Evolutionary conservation across 1,139 yeast species (phyloP).

Genomic region (Candida sojae): DNA sequence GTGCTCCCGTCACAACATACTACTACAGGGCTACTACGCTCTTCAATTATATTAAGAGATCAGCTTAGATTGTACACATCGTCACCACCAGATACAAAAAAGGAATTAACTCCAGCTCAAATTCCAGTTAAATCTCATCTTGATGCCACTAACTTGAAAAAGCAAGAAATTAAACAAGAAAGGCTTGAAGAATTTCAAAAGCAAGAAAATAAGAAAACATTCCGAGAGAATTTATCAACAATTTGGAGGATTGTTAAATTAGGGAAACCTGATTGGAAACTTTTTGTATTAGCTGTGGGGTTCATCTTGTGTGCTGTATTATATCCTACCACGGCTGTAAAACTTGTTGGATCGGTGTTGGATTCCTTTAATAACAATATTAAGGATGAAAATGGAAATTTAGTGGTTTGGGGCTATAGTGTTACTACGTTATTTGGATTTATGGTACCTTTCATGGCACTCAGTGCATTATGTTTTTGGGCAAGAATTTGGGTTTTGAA

Average conservation of each 20-base stretch:
- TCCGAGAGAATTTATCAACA: conserved; percentile 37
- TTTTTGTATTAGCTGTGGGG: conserved; percentile 42
- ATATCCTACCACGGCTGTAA: conserved; percentile 48
- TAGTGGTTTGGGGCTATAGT: conserved; percentile 49
- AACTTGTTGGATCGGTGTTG: conserved; percentile 48
- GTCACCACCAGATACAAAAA: not conserved
- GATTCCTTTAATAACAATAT: conserved; percentile 43
- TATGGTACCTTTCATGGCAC: conserved; percentile 50
- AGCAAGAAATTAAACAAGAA: conserved; percentile 33
- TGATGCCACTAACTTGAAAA: conserved; percentile 27
- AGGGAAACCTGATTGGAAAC: conserved; percentile 43
- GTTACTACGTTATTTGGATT: conserved; percentile 42
- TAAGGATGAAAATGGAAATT: conserved; percentile 41
- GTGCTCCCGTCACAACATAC: not conserved
- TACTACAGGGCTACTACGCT: not conserved
- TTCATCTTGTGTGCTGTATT: conserved; percentile 49
- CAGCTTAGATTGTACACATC: not conserved
- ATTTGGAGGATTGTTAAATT: conserved; percentile 38
- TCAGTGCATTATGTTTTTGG: conserved; percentile 51
- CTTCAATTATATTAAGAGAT: not conserved
- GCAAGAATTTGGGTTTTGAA: conserved; percentile 52
- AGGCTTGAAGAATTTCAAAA: conserved; percentile 30
- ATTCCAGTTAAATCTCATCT: conserved; percentile 32
- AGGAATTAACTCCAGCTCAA: conserved; percentile 1
- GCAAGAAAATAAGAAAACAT: conserved; percentile 25